Evolutionary conservation across 2,329 filamentous ascomycete genomes (phyloP).

Genomic region (Pezicula neosporulosa): DNA sequence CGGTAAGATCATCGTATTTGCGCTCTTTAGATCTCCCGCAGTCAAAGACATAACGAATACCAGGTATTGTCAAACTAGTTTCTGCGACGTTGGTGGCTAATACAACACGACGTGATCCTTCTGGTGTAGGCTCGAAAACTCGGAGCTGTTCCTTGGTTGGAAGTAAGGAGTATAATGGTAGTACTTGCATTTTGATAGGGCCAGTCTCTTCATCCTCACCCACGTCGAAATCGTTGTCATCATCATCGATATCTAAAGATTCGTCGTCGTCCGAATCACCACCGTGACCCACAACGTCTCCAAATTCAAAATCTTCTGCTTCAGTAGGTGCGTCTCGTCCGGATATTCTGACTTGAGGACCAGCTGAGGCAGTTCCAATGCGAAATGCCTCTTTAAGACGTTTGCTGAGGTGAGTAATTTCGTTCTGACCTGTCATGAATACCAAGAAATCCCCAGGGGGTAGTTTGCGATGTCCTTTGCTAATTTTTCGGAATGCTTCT

Average conservation of each 20-base stretch:
- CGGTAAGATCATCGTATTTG: slow-evolving; percentile 80
- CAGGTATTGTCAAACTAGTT: slow-evolving; percentile 94
- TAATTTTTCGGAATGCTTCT: slow-evolving; percentile 84
- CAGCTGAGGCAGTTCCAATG: slow-evolving; percentile 41
- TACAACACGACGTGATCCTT: slow-evolving; percentile 80
- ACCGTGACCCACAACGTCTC: slow-evolving; percentile 56
- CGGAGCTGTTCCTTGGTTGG: slow-evolving; percentile 87
- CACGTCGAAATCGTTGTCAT: slow-evolving; percentile 50
- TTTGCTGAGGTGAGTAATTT: slow-evolving; percentile 83
- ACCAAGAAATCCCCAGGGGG: slow-evolving; percentile 89
- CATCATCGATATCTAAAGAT: slow-evolving; percentile 56
- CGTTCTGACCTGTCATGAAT: slow-evolving; percentile 90
- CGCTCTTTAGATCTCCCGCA: slow-evolving; percentile 90
- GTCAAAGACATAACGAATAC: slow-evolving; percentile 93
- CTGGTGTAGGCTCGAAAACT: slow-evolving; percentile 83
- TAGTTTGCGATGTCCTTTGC: slow-evolving; percentile 81
- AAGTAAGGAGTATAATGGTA: slow-evolving; percentile 92
- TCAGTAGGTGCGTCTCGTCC: slow-evolving; percentile 77
- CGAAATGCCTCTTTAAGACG: slow-evolving; percentile 65
- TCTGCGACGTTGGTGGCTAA: slow-evolving; percentile 96
- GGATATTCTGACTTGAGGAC: slow-evolving; percentile 70
- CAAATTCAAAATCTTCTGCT: slow-evolving; percentile 83
- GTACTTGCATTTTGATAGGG: slow-evolving; percentile 73
- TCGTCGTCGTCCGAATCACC: slow-evolving; percentile 56
- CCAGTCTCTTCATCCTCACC: slow-evolving; percentile 63